Conservation (phyloP, 208 protist genomes). For the Novymonas esmeraldas region DNA sequence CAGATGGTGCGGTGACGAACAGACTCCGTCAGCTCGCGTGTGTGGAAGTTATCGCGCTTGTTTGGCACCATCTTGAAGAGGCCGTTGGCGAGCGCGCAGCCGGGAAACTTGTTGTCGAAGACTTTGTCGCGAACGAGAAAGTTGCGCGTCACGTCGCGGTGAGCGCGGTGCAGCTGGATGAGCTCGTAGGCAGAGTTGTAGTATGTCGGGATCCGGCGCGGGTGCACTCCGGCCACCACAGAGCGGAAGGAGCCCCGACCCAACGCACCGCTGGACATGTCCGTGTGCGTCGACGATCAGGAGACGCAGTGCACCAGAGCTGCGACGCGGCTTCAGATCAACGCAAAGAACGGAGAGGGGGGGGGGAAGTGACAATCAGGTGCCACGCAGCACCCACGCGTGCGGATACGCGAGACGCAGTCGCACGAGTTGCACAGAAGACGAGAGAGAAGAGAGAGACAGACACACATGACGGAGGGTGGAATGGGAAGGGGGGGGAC, state of each 20-base stretch:
- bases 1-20: slow-evolving; percentile 85
- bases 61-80: slow-evolving; percentile 90
- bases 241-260: slow-evolving; percentile 85
- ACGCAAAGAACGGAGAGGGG: neutral
- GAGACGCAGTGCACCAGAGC: slow-evolving; percentile 4
- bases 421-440: no score
- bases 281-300: slow-evolving; percentile 7
- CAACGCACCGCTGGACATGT: slow-evolving; percentile 84
- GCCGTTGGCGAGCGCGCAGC: slow-evolving; percentile 74
- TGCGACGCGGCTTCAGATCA: neutral
- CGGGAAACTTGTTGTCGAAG: slow-evolving; percentile 92
- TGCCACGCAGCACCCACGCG: no score
- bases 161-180: slow-evolving; percentile 76
- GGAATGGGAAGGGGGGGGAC: no score
- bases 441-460: no score
- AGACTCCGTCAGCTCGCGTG: slow-evolving; percentile 73
- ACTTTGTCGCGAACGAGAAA: slow-evolving; percentile 87
- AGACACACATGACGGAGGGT: no score
- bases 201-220: slow-evolving; percentile 60
- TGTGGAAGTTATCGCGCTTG: slow-evolving; percentile 75
- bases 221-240: slow-evolving; percentile 68
- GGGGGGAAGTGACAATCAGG: no score
- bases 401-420: no score
- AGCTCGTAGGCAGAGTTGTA: slow-evolving; percentile 79
- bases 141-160: slow-evolving; percentile 70